These are phyloP conservation scores for Mixia osmundae DNA, from an alignment of 1,284 basidiomycete species.

Conservation along the genomic window DNA sequence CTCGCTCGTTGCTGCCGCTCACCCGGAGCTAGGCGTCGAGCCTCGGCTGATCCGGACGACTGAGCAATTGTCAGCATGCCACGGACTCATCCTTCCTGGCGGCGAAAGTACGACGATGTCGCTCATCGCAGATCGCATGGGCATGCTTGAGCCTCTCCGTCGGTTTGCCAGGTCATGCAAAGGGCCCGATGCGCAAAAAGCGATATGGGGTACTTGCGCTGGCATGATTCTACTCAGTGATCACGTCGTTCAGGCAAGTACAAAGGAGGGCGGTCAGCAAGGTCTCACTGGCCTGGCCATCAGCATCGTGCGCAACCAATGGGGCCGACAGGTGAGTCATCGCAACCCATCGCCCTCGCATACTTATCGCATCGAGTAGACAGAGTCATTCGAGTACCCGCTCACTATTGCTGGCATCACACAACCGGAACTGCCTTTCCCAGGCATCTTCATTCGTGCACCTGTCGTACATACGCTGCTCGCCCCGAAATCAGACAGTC, in stretches of 20 bases:
- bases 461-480: constrained; percentile 31
- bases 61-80: constrained; percentile 48
- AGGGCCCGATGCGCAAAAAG: constrained; percentile 31
- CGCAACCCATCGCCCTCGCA: background rate
- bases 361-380: constrained; percentile 24
- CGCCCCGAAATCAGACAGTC: constrained; percentile 1
- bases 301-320: constrained; percentile 52
- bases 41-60: constrained; percentile 48
- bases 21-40: constrained; percentile 19
- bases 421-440: constrained; percentile 41
- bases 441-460: constrained; percentile 83
- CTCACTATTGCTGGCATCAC: constrained; percentile 41
- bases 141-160: constrained; percentile 53
- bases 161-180: constrained; percentile 30
- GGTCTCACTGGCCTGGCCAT: constrained; percentile 61
- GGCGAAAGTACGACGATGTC: constrained; percentile 83
- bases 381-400: constrained; percentile 71
- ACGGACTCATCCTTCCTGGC: constrained; percentile 76
- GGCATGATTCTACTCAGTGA: constrained; percentile 76
- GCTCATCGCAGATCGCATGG: constrained; percentile 51
- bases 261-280: constrained; percentile 71
- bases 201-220: constrained; percentile 91
- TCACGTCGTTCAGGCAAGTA: constrained; percentile 34
- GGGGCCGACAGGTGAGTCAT: constrained; percentile 33
- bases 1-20: constrained; percentile 27